Percentiles rank a stretch among this genome's conserved stretches.
phyloP scores from a whole-genome alignment of 805 yeast species.

The Wickerhamomyces canadensis region DNA sequence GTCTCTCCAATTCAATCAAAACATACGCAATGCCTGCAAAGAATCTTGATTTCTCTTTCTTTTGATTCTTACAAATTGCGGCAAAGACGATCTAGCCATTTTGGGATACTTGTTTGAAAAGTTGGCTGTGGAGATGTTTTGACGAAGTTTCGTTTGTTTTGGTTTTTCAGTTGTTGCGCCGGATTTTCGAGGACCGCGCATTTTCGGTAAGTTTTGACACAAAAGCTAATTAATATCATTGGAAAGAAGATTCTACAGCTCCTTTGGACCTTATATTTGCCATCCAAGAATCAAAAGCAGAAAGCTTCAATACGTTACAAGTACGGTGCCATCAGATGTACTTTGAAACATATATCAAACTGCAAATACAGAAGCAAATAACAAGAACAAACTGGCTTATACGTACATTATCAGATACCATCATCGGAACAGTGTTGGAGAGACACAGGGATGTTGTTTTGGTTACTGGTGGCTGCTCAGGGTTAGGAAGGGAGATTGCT shows the following conservation, averaged over 20 bases:
- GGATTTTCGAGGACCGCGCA: background rate
- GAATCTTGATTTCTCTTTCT: constrained; percentile 87
- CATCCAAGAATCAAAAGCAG: too few relatives aligned
- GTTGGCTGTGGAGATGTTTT: background rate
- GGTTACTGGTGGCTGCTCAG: constrained; percentile 81
- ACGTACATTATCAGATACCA: constrained; percentile 25
- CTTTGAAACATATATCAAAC: constrained; percentile 6
- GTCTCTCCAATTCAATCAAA: background rate
- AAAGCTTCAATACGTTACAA: too few relatives aligned
- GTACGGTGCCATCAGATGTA: too few relatives aligned
- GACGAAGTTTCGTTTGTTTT: background rate
- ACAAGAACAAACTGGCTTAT: constrained; percentile 5
- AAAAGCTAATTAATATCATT: background rate
- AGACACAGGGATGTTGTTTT: constrained; percentile 55
- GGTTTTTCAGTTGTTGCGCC: background rate
- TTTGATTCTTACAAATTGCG: constrained; percentile 75
- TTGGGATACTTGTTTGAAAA: background rate
- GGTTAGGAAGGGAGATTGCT: constrained; percentile 69
- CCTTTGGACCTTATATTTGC: too few relatives aligned
- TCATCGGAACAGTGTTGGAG: constrained; percentile 50
- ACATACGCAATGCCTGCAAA: constrained; percentile 62
- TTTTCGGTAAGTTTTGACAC: constrained; percentile 3
- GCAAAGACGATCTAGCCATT: constrained; percentile 29
- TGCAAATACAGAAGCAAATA: constrained; percentile 18
- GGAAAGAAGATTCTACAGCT: too few relatives aligned